Percentiles rank a stretch among this genome's conserved stretches.
Evolutionary conservation across 176 grass and related monocot species (phyloP).

Genomic region (Phoenix dactylifera): DNA sequence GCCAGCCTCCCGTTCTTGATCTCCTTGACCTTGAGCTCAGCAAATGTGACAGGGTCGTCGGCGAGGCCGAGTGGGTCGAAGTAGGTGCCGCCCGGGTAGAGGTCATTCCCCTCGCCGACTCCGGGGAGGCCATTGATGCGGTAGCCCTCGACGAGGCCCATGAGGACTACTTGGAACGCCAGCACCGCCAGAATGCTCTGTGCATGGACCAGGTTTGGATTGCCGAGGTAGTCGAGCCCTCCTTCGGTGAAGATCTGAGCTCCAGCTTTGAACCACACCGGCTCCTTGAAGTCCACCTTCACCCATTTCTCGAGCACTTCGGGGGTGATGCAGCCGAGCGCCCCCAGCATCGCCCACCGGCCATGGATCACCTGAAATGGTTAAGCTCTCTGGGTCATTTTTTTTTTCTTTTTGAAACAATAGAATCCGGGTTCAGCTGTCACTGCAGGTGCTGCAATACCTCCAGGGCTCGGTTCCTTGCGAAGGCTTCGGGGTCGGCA

Average conservation of each 20-base stretch:
- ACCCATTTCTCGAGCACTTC: slow-evolving; percentile 89
- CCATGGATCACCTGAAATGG: slow-evolving; percentile 57
- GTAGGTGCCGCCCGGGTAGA: slow-evolving; percentile 89
- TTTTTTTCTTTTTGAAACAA: too few species aligned
- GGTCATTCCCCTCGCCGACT: slow-evolving; percentile 82
- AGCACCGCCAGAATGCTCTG: slow-evolving; percentile 94
- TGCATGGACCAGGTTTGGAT: slow-evolving; percentile 87
- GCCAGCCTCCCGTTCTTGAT: slow-evolving; percentile 90
- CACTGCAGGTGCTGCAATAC: slow-evolving; percentile 4
- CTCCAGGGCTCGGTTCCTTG: slow-evolving; percentile 79
- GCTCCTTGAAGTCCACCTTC: slow-evolving; percentile 91
- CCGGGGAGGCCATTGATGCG: slow-evolving; percentile 78
- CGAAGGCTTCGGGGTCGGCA: slow-evolving; percentile 85
- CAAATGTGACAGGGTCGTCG: slow-evolving; percentile 70
- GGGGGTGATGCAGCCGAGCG: slow-evolving; percentile 78
- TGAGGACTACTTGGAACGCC: not conserved
- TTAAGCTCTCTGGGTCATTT: too few species aligned
- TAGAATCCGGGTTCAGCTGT: too few species aligned
- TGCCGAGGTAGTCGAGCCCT: slow-evolving; percentile 81
- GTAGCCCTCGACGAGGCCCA: slow-evolving; percentile 48
- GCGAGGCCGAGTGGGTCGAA: slow-evolving; percentile 85
- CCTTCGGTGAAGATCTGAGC: slow-evolving; percentile 95
- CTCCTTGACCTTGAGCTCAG: slow-evolving; percentile 94
- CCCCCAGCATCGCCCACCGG: slow-evolving; percentile 89
- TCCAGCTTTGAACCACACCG: slow-evolving; percentile 97